phyloP scores from a whole-genome alignment of 148 eudicot genomes.

The Camellia lanceoleosa region DNA sequence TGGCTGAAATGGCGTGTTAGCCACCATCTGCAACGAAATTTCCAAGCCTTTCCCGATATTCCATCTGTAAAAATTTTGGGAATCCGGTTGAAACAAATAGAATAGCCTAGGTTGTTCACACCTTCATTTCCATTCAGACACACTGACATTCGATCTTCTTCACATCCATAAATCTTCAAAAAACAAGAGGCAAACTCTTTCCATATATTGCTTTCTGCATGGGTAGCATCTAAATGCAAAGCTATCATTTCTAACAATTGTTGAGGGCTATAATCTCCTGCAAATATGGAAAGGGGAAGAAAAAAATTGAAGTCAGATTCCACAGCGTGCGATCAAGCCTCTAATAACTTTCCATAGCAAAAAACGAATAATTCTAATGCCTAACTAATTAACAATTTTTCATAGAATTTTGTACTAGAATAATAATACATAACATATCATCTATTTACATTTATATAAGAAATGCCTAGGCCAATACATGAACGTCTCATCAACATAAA shows the following conservation, averaged over 20 bases:
- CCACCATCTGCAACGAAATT: constrained; percentile 83
- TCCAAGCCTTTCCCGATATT: constrained; percentile 54
- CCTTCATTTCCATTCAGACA: constrained; percentile 38
- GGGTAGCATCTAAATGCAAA: constrained; percentile 70
- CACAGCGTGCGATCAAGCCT: background rate
- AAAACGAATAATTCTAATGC: background rate
- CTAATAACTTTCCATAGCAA: too few relatives aligned
- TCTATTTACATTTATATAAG: background rate
- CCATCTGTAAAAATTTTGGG: constrained; percentile 46
- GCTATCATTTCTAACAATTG: constrained; percentile 70
- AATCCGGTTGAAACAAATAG: constrained; percentile 24
- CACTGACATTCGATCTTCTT: constrained; percentile 60
- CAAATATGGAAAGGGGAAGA: background rate
- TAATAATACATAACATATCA: background rate
- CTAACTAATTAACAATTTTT: background rate
- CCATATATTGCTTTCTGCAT: constrained; percentile 54
- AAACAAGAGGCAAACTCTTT: constrained; percentile 71
- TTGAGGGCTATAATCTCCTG: constrained; percentile 65
- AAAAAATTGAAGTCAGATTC: background rate
- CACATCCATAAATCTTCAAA: constrained; percentile 45
- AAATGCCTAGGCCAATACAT: background rate
- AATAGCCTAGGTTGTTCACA: constrained; percentile 14
- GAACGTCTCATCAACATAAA: background rate
- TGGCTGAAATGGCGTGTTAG: constrained; percentile 60
- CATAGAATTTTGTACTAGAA: background rate